A percentile compares a stretch with the other conserved stretches of the same genome.
Evolutionary conservation across 805 yeast species (phyloP).

Genomic region (Candida railenensis): DNA sequence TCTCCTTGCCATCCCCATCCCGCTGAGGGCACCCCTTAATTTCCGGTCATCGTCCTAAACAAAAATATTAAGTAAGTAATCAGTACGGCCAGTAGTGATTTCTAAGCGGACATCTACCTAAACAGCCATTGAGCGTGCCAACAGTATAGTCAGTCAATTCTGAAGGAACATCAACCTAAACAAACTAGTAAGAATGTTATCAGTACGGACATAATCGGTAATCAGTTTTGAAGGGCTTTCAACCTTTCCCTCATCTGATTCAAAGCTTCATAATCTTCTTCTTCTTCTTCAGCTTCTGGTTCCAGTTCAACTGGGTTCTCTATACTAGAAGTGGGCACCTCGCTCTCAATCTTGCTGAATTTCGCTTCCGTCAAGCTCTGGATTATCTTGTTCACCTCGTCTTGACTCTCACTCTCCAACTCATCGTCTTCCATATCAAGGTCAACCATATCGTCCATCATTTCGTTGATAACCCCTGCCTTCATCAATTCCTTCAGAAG

Average conservation of each 20-base stretch:
- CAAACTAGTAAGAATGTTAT: no score
- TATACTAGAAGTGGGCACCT: conserved; percentile 30
- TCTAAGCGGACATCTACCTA: no score
- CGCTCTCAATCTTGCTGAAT: conserved; percentile 31
- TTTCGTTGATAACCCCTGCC: conserved; percentile 86
- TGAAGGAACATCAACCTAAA: no score
- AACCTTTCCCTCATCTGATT: conserved; percentile 88
- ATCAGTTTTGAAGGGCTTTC: conserved; percentile 65
- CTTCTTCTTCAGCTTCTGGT: conserved; percentile 34
- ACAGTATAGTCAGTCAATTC: no score
- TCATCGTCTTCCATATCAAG: conserved; percentile 57
- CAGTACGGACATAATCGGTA: neutral
- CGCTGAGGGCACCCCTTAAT: no score
- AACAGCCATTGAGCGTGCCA: no score
- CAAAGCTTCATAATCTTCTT: conserved; percentile 72
- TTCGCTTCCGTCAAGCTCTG: conserved; percentile 39
- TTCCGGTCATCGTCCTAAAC: no score
- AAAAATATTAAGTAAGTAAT: no score
- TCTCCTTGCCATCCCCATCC: no score
- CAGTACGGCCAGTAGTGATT: no score
- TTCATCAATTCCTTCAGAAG: conserved; percentile 83
- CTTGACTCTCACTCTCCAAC: conserved; percentile 63
- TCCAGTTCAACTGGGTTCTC: conserved; percentile 17
- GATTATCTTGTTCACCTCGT: conserved; percentile 61
- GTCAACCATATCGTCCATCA: conserved; percentile 91